Percentiles rank a stretch among this genome's conserved stretches.
These are phyloP conservation scores for Nigrospora oryzae DNA, from an alignment of 2,329 filamentous ascomycete species.

Conservation along the genomic window DNA sequence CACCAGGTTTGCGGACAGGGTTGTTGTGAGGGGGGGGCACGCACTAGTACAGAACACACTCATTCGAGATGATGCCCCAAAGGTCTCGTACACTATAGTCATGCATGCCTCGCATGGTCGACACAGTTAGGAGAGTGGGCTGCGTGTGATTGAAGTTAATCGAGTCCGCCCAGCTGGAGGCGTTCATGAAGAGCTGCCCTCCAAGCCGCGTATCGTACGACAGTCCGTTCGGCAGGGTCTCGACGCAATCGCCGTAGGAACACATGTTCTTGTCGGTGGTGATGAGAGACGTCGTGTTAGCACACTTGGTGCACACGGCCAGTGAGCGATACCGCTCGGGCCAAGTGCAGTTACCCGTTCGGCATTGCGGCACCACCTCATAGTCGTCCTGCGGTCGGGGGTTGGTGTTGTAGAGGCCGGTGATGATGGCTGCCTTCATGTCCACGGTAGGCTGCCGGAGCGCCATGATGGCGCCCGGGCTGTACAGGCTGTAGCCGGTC, in stretches of 20 bases:
- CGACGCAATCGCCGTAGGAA: conserved; percentile 1
- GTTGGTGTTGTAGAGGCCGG: conserved; percentile 5
- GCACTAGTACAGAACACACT: conserved; percentile 6
- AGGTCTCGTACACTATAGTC: conserved; percentile 1
- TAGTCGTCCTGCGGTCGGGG: conserved; percentile 3
- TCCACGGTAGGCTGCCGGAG: conserved; percentile 2
- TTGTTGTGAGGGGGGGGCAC: not conserved
- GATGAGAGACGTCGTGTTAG: conserved; percentile 6
- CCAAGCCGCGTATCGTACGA: not conserved
- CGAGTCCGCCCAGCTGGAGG: not conserved
- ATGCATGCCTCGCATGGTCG: conserved; percentile 6
- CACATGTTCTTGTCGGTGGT: not conserved
- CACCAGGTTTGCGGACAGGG: not conserved
- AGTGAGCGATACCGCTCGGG: conserved; percentile 5
- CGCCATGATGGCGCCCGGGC: conserved; percentile 4
- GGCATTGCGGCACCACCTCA: conserved; percentile 1
- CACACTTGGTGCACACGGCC: conserved; percentile 6
- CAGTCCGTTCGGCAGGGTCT: conserved; percentile 5
- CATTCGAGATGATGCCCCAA: conserved; percentile 5
- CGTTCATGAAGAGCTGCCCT: conserved; percentile 4
- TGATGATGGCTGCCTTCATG: conserved; percentile 7
- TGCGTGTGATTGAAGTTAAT: conserved; percentile 6
- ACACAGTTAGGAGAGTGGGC: conserved; percentile 3
- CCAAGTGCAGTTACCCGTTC: conserved; percentile 7
- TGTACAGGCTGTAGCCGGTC: conserved; percentile 1